Conservation (phyloP, 345 rosid species). For the Abelmoschus esculentus region DNA sequence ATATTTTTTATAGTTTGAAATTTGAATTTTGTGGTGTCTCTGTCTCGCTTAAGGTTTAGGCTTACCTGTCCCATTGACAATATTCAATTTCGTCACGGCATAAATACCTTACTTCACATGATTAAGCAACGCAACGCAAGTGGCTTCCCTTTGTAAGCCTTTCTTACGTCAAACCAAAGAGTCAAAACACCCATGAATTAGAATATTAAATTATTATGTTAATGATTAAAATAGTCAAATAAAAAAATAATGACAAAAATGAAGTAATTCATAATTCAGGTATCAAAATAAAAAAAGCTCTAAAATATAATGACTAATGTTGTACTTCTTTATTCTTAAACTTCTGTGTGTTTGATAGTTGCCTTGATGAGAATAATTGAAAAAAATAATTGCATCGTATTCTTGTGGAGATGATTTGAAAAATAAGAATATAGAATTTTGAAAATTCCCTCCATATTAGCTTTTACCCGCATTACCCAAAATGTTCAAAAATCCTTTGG, state of each 20-base stretch:
- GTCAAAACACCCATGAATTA: not conserved
- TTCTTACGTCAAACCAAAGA: not conserved
- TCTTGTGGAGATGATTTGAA: not conserved
- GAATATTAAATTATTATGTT: not conserved
- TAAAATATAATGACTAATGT: too few relatives aligned
- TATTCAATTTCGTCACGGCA: not conserved
- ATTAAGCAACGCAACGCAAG: not conserved
- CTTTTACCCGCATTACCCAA: not conserved
- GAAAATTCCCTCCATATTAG: not conserved
- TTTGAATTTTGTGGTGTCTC: not conserved
- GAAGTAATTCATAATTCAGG: too few relatives aligned
- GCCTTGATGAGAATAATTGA: not conserved
- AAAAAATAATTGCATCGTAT: not conserved
- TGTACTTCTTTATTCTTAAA: too few relatives aligned
- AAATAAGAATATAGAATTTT: not conserved
- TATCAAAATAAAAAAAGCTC: too few relatives aligned
- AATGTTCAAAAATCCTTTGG: not conserved
- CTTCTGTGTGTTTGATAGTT: not conserved
- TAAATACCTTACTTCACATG: conserved; percentile 1
- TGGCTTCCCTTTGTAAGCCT: not conserved
- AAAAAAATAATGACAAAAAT: too few relatives aligned
- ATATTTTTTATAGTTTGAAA: not conserved
- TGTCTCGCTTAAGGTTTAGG: not conserved
- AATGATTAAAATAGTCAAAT: too few relatives aligned
- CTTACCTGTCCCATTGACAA: not conserved